phyloP scores from a whole-genome alignment of 176 grass and related monocot genomes.

The Eremochloa ophiuroides region DNA sequence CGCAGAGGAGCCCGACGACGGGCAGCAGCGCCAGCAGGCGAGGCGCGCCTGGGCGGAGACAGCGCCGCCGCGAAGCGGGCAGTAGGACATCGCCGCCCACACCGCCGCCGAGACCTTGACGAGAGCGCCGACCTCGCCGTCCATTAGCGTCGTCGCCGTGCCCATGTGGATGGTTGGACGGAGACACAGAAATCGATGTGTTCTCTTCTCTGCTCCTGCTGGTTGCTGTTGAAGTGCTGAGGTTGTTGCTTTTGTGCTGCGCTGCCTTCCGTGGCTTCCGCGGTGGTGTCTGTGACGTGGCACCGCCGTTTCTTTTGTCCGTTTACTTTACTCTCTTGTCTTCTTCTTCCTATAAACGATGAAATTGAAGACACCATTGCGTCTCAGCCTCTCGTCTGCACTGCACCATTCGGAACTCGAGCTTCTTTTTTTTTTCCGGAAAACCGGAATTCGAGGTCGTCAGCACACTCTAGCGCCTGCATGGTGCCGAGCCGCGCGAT shows the following conservation, averaged over 20 bases:
- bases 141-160: neutral
- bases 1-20: constrained; percentile 38
- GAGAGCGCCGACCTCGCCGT: constrained; percentile 25
- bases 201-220: neutral
- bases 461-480: too few species aligned
- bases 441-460: too few species aligned
- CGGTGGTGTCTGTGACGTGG: neutral
- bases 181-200: neutral
- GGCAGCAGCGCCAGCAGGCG: constrained; percentile 45
- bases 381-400: too few species aligned
- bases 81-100: constrained; percentile 32
- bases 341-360: too few species aligned
- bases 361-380: too few species aligned
- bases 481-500: too few species aligned
- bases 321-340: too few species aligned
- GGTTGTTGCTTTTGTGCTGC: neutral
- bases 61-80: constrained; percentile 33
- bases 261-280: too few species aligned
- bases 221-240: neutral
- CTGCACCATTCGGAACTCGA: too few species aligned
- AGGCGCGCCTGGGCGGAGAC: constrained; percentile 22
- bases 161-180: neutral
- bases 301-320: neutral
- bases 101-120: constrained; percentile 23
- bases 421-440: too few species aligned